A percentile compares a stretch with the other conserved stretches of the same genome.
These are phyloP conservation scores for Phytophthora pluvialis DNA, from an alignment of 352 stramenopile species.

Conservation along the genomic window DNA sequence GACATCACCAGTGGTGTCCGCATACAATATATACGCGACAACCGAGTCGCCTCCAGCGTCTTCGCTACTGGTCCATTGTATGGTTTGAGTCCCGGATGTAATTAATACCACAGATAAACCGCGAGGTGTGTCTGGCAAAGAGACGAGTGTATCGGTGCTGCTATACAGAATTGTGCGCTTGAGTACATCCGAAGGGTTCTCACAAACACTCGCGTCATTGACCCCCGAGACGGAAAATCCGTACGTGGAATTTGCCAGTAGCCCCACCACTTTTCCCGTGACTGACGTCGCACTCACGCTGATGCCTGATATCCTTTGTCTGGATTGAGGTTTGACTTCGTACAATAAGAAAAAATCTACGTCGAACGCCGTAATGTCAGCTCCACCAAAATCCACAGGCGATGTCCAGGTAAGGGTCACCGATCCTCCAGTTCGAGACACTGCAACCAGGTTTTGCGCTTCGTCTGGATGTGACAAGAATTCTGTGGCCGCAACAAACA, in stretches of 20 bases:
- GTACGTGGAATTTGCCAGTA: conserved; percentile 60
- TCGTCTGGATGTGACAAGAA: conserved; percentile 56
- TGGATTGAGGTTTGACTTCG: conserved; percentile 37
- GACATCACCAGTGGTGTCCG: conserved; percentile 20
- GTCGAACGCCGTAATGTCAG: conserved; percentile 54
- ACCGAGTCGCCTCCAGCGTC: conserved; percentile 46
- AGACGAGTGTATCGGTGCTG: conserved; percentile 33
- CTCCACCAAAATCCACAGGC: conserved; percentile 63
- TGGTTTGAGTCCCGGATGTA: conserved; percentile 53
- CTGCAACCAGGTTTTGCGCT: conserved; percentile 32
- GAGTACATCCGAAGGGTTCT: conserved; percentile 31
- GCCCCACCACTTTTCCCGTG: conserved; percentile 43
- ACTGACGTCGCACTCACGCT: conserved; percentile 28
- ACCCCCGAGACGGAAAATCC: conserved; percentile 55
- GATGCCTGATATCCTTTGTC: conserved; percentile 38
- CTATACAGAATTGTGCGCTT: conserved; percentile 43
- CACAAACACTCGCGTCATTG: conserved; percentile 65
- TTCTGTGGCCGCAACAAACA: conserved; percentile 35
- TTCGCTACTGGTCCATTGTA: conserved; percentile 46
- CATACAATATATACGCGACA: conserved; percentile 49
- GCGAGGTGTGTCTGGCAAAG: conserved; percentile 43
- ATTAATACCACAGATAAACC: conserved; percentile 33
- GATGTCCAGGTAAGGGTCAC: conserved; percentile 50
- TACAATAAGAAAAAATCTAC: conserved; percentile 52
- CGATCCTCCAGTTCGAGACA: conserved; percentile 44